Base-by-base conservation (phyloP, 352 stramenopile genomes). In the Phytophthora pinifolia region DNA sequence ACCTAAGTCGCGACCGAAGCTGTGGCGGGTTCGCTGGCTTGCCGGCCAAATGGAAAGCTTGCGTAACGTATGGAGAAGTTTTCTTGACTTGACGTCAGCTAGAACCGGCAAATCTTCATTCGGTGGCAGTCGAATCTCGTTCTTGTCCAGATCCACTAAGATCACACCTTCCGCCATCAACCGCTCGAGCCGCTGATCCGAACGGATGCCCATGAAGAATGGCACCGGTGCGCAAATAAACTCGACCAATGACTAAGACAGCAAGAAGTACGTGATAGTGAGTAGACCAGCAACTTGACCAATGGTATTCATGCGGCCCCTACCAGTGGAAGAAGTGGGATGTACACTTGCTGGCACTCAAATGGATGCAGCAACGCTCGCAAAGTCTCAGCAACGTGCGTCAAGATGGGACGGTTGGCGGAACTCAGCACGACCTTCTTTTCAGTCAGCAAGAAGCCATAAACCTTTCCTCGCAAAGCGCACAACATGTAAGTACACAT, bases 171-270 rank as follows among this genome's bases (percentile, higher is more conserved):
- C 81, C 1, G 47, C 18, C 1, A 70, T 58, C n/a, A 89, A 43
- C 1, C 55, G 59, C 30, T 80, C 65, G 0, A 79, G 64, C 4
- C 65, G 53, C 9, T 68, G 46, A 27, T 82, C 67, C 0, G 75
- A 83, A 0, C 72, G 59, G 22, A 89, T 67, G 1, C 82, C 82
- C 77, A 92, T 89, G 47, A 92, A 88, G 39, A 90, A 92, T 10
- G 82, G 82, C 5, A 92, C 79, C 1, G 82, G 82, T 4, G 82
- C 78, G 6, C 70, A 84, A 6, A 89, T 69, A 56, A 92, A 89
- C 47, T 92, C 82, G 0, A 88, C 35, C 22, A 92, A 50, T 0
- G 73, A 72, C 82, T 92, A 6, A 2, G 59, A 25, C 1, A 62
- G 42, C 4, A 47, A 49, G 5, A 22, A 45, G 14, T 4, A 39